phyloP scores from a whole-genome alignment of 352 stramenopile species.

The Globisporangium perplexum region DNA sequence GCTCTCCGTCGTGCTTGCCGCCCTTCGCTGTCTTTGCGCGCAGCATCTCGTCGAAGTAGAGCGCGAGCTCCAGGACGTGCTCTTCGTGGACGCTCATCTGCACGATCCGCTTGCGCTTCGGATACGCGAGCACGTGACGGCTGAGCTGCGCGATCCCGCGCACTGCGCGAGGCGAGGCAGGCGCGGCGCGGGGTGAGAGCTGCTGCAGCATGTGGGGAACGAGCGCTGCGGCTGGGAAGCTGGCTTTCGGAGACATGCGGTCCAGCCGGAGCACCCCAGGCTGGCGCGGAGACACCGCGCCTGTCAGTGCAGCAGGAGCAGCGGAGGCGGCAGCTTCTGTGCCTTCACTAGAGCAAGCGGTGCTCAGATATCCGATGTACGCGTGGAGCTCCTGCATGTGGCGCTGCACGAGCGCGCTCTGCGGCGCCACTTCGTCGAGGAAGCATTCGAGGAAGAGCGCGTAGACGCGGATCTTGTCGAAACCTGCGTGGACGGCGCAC shows the following conservation, averaged over 20 bases:
- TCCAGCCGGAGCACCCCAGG: slow-evolving; percentile 1
- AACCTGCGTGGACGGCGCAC: slow-evolving; percentile 20
- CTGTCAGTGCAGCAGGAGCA: not conserved
- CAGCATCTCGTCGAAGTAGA: slow-evolving; percentile 27
- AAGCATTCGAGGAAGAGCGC: slow-evolving; percentile 18
- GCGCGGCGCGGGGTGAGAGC: slow-evolving; percentile 15
- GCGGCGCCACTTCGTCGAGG: slow-evolving; percentile 21
- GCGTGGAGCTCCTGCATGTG: slow-evolving; percentile 14
- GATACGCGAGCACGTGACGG: slow-evolving; percentile 1
- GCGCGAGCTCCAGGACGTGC: slow-evolving; percentile 25
- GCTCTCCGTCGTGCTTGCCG: too few species aligned
- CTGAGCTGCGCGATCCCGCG: not conserved
- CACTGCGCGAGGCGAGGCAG: not conserved
- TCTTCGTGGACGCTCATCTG: slow-evolving; percentile 41
- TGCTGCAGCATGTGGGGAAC: slow-evolving; percentile 16
- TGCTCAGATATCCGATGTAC: slow-evolving; percentile 23
- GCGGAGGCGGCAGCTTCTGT: too few species aligned
- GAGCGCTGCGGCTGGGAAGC: slow-evolving; percentile 5
- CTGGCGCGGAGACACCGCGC: not conserved
- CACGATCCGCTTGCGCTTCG: slow-evolving; percentile 22
- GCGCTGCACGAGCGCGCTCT: slow-evolving; percentile 2
- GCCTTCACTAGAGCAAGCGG: not conserved
- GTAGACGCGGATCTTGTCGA: slow-evolving; percentile 31
- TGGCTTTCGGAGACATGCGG: slow-evolving; percentile 9
- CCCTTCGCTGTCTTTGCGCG: not conserved